Percentiles rank a stretch among this genome's conserved stretches.
Evolutionary conservation across 768 basidiomycete genomes (phyloP).

Genomic region (Gelatoporia subvermispora): DNA sequence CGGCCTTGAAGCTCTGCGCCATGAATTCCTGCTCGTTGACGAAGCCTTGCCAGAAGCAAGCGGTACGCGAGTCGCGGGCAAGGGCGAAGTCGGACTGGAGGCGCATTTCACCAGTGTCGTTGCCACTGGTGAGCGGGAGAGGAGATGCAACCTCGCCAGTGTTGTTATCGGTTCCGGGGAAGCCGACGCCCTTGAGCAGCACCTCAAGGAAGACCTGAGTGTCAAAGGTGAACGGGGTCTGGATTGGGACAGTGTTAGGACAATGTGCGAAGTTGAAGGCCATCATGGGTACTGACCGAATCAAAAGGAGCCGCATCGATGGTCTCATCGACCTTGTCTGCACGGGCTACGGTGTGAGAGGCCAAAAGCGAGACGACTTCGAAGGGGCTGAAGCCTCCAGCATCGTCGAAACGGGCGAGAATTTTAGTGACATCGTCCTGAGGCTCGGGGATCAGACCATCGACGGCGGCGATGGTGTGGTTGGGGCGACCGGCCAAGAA

Average conservation of each 20-base stretch:
- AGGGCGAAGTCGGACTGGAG: conserved; percentile 29
- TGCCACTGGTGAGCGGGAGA: conserved; percentile 5
- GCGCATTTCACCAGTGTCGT: conserved; percentile 25
- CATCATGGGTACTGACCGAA: conserved; percentile 7
- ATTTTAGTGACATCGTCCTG: conserved; percentile 11
- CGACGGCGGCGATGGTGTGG: conserved; percentile 22
- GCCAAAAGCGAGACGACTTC: conserved; percentile 17
- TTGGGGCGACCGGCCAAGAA: conserved; percentile 25
- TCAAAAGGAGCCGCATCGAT: conserved; percentile 24
- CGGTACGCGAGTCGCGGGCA: conserved; percentile 30
- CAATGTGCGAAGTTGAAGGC: too few species aligned
- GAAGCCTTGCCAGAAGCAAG: conserved; percentile 31
- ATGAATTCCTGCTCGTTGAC: conserved; percentile 21
- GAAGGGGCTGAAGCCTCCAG: conserved; percentile 8
- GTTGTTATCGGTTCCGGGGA: conserved; percentile 25
- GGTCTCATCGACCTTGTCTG: conserved; percentile 22
- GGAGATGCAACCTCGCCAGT: conserved; percentile 27
- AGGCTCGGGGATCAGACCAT: conserved; percentile 16
- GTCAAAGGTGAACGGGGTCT: conserved; percentile 22
- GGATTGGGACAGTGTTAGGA: too few species aligned
- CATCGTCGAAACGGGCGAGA: conserved; percentile 11
- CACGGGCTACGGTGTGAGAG: conserved; percentile 23
- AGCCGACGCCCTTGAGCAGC: conserved; percentile 23
- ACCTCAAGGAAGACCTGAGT: conserved; percentile 27
- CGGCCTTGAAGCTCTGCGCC: conserved; percentile 19